Percentiles rank a stretch among this genome's conserved stretches.
Evolutionary conservation across 2,329 filamentous ascomycete species (phyloP).

Genomic region (Ophiostoma sp.): DNA sequence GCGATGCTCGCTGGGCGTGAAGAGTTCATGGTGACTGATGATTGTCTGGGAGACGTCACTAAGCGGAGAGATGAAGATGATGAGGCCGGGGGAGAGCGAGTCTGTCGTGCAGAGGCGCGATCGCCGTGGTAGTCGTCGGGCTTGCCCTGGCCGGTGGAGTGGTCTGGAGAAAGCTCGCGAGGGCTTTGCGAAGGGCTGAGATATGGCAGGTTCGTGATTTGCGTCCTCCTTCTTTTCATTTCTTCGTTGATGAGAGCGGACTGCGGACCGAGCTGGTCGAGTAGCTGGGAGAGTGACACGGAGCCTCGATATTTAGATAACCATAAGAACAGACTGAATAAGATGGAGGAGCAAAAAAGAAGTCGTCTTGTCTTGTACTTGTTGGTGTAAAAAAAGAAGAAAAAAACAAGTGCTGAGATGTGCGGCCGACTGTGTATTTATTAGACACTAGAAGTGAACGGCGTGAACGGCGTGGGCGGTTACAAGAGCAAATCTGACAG

Average conservation of each 20-base stretch:
- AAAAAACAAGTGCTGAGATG: neutral
- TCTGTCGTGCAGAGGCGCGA: slow-evolving; percentile 12
- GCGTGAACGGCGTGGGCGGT: neutral
- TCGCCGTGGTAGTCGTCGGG: neutral
- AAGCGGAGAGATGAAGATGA: slow-evolving; percentile 16
- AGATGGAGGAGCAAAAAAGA: neutral
- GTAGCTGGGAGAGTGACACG: neutral
- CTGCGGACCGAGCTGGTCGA: neutral
- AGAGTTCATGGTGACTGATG: slow-evolving; percentile 38
- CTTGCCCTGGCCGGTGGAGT: slow-evolving; percentile 39
- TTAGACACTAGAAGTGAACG: neutral
- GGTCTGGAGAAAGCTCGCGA: slow-evolving; percentile 41
- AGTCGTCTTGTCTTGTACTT: neutral
- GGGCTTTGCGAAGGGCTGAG: slow-evolving; percentile 37
- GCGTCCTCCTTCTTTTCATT: slow-evolving; percentile 38
- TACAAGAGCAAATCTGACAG: neutral
- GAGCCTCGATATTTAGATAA: neutral
- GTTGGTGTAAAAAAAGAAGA: neutral
- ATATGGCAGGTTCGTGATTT: slow-evolving; percentile 37
- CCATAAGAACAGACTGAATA: neutral
- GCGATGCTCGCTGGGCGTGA: slow-evolving; percentile 49
- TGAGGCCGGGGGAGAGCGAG: slow-evolving; percentile 16
- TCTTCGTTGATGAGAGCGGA: neutral
- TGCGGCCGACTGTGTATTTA: neutral
- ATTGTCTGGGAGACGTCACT: neutral